Evolutionary conservation across 2,329 filamentous ascomycete genomes (phyloP), one percentile per base, ranked within the genome.

Genomic region (Cladophialophora immunda): DNA sequence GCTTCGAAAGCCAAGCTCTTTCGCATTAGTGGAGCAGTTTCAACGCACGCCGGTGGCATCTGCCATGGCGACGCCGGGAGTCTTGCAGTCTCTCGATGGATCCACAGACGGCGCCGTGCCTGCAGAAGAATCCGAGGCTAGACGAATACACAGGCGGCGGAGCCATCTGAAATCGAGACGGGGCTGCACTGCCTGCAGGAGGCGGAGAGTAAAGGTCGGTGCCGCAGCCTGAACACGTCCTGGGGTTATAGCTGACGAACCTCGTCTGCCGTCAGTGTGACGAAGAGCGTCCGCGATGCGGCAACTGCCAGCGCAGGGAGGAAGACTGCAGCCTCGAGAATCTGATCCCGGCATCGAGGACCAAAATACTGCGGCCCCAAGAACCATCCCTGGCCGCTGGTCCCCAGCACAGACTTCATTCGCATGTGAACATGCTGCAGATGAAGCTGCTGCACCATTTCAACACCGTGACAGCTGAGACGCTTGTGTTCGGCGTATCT

Each of bases 81-180:
- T 15, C 15, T 15, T 15, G 9, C 34, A 38, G 8, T 41, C 5
- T 19, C 17, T 41, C 38, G 17, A 41, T 17, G n/a, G 5, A 17
- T n/a, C 38, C 15, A 15, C 38, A n/a, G 17, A n/a, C 4, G 4
- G 38, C 4, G 38, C 15, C 5, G 38, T 19, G 15, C 15, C 38
- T n/a, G 38, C 22, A 27, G 50, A 53, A 4, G 25, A 4, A n/a
- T 1, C 22, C 22, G 50, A 19, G 22, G 15, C 50, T 5, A 27
- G 13, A 4, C 50, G n/a, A 11, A 27, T 29, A 6, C 50, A 22
- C 22, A 27, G 27, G 19, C 61, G 86, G 88, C 78, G 56, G 6
- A 27, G 34, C 29, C 56, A 58, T 58, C 25, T 32, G 15, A 58
- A 58, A 38, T 58, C 56, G 17, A 2, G 56, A 7, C 34, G 2